These are phyloP conservation scores for Lepidopterella palustris DNA, from an alignment of 495 filamentous ascomycete species.

Conservation along the genomic window DNA sequence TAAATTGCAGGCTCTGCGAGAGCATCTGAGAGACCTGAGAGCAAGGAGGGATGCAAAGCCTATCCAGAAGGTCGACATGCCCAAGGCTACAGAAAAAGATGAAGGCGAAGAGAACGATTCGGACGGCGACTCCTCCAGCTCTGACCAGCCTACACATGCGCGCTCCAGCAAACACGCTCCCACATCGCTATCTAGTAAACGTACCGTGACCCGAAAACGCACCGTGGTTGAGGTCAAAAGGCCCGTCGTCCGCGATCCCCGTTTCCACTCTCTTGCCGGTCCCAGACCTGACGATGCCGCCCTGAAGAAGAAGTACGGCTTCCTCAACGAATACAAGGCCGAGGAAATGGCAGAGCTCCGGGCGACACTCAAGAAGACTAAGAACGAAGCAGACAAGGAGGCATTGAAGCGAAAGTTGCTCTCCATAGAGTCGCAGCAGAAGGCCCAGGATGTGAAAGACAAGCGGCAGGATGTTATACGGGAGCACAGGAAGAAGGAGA, in stretches of 20 bases:
- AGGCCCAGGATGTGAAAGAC: conserved; percentile 60
- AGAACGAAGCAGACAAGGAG: conserved; percentile 56
- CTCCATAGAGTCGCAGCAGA: conserved; percentile 54
- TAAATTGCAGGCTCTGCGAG: conserved; percentile 31
- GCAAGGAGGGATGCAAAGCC: conserved; percentile 19
- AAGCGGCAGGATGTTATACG: conserved; percentile 57
- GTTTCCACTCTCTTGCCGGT: conserved; percentile 62
- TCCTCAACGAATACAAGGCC: conserved; percentile 77
- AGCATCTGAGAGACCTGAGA: conserved; percentile 31
- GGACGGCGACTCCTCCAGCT: conserved; percentile 37
- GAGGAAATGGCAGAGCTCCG: conserved; percentile 70
- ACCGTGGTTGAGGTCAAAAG: conserved; percentile 55
- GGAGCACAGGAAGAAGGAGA: conserved; percentile 74
- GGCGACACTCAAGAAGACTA: conserved; percentile 56
- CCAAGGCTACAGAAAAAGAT: conserved; percentile 7
- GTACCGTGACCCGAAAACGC: conserved; percentile 70
- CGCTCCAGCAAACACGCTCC: conserved; percentile 85
- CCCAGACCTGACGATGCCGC: conserved; percentile 47
- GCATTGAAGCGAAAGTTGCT: conserved; percentile 53
- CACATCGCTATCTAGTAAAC: conserved; percentile 69
- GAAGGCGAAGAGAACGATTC: conserved; percentile 32
- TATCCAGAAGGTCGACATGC: conserved; percentile 1
- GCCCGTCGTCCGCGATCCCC: conserved; percentile 65
- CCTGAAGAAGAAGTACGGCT: conserved; percentile 65
- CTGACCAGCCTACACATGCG: conserved; percentile 23